Percentiles rank a stretch among this genome's conserved stretches.
These are phyloP conservation scores for Phytophthora podocarpi DNA, from an alignment of 352 stramenopile genomes.

Conservation along the genomic window DNA sequence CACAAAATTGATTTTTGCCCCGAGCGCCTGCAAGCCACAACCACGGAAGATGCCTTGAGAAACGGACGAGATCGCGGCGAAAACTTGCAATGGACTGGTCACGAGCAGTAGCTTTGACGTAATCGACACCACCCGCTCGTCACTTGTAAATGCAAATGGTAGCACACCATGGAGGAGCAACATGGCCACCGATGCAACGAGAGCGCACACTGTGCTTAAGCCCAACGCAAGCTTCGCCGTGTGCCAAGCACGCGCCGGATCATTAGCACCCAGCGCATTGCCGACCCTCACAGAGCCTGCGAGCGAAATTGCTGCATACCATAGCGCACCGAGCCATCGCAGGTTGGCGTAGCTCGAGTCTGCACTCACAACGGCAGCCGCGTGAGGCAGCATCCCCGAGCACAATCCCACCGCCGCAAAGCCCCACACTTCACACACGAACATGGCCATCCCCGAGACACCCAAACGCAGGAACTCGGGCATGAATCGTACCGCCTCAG, in stretches of 20 bases:
- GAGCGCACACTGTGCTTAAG: conserved; percentile 44
- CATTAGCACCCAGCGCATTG: conserved; percentile 86
- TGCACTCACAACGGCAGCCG: conserved; percentile 82
- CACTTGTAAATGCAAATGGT: conserved; percentile 67
- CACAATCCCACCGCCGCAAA: conserved; percentile 79
- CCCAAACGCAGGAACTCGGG: conserved; percentile 81
- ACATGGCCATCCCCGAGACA: conserved; percentile 81
- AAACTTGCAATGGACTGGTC: conserved; percentile 82
- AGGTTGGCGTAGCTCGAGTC: conserved; percentile 86
- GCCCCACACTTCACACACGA: conserved; percentile 88
- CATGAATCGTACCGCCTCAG: conserved; percentile 63
- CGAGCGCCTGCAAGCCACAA: conserved; percentile 79
- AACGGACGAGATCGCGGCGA: conserved; percentile 71
- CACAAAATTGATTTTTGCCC: conserved; percentile 86
- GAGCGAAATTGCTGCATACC: conserved; percentile 48
- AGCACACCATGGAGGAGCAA: conserved; percentile 54
- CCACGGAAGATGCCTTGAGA: conserved; percentile 84
- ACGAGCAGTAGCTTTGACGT: conserved; percentile 68
- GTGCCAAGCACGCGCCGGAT: conserved; percentile 71
- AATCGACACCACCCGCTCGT: conserved; percentile 54
- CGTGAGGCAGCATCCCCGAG: conserved; percentile 74
- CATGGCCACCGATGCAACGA: conserved; percentile 66
- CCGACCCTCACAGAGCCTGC: conserved; percentile 83
- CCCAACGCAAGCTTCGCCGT: conserved; percentile 67
- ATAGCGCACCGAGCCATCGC: conserved; percentile 65